Percentiles rank a stretch among this genome's conserved stretches.
These are phyloP conservation scores for Boeremia exigua DNA, from an alignment of 2,329 filamentous ascomycete species.

Conservation along the genomic window DNA sequence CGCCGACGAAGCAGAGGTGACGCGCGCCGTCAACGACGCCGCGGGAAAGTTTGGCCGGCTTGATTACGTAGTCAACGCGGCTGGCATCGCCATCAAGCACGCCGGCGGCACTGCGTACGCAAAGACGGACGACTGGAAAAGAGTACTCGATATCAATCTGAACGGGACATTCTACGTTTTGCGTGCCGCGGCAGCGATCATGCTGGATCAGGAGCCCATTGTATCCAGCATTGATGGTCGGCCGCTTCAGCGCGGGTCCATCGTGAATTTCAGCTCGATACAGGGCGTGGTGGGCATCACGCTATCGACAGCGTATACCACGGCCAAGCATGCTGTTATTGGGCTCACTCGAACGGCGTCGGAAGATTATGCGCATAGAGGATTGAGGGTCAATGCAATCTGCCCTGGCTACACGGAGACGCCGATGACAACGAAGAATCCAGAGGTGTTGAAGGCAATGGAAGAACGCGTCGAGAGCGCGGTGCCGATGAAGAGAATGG, in stretches of 20 bases:
- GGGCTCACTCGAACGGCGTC: slow-evolving; percentile 53
- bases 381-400: slow-evolving; percentile 50
- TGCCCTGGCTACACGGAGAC: slow-evolving; percentile 36
- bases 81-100: slow-evolving; percentile 50
- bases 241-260: slow-evolving; percentile 39
- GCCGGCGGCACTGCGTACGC: slow-evolving; percentile 47
- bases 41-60: slow-evolving; percentile 46
- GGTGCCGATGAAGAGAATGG: slow-evolving; percentile 34
- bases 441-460: slow-evolving; percentile 31
- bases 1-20: slow-evolving; percentile 40
- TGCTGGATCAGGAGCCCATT: slow-evolving; percentile 54
- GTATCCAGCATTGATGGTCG: slow-evolving; percentile 45
- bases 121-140: slow-evolving; percentile 49
- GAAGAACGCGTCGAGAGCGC: slow-evolving; percentile 28
- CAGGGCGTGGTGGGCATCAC: slow-evolving; percentile 51
- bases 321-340: slow-evolving; percentile 52
- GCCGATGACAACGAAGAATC: slow-evolving; percentile 29
- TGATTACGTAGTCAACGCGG: slow-evolving; percentile 53
- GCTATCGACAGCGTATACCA: slow-evolving; percentile 44
- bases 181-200: slow-evolving; percentile 50
- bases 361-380: slow-evolving; percentile 52
- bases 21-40: slow-evolving; percentile 29
- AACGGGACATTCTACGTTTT: slow-evolving; percentile 53
- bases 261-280: slow-evolving; percentile 50
- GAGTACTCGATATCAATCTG: slow-evolving; percentile 53